Percentiles rank a stretch among this genome's conserved stretches.
Evolutionary conservation across 1,139 yeast genomes (phyloP).

Genomic region (Suhomyces bokatorum): DNA sequence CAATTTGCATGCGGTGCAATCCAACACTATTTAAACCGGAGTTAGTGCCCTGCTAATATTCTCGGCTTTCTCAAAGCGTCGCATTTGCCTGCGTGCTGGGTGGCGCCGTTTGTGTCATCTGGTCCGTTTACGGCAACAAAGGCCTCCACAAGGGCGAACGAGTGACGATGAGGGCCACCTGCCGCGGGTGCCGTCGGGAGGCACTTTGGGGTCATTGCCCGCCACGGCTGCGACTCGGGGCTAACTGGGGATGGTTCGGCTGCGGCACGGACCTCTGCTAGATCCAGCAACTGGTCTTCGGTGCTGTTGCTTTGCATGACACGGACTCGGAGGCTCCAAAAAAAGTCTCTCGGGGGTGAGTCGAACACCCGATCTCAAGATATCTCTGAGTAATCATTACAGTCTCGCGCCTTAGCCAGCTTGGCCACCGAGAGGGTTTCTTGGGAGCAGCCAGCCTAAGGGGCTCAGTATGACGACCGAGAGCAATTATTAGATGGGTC

Average conservation of each 20-base stretch:
- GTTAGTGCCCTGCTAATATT: neutral
- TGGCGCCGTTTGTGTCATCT: conserved; percentile 4
- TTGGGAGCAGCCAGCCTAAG: neutral
- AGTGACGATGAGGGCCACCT: conserved; percentile 2
- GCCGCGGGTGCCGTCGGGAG: conserved; percentile 5
- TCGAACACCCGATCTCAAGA: conserved; percentile 87
- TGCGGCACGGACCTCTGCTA: neutral
- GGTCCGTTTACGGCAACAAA: neutral
- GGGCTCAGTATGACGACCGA: neutral
- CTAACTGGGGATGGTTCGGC: neutral
- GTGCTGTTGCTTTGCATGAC: too few species aligned
- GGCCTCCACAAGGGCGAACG: neutral
- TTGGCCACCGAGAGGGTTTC: conserved; percentile 65
- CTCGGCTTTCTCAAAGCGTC: conserved; percentile 2
- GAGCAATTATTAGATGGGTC: too few species aligned
- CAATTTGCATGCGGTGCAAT: neutral
- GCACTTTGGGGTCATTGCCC: neutral
- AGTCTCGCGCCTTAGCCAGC: conserved; percentile 84
- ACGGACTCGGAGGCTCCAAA: neutral
- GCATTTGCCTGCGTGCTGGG: neutral
- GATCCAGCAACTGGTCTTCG: too few species aligned
- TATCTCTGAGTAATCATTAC: conserved; percentile 56
- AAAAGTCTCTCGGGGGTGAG: conserved; percentile 72
- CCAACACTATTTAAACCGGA: conserved; percentile 2
- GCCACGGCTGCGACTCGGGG: conserved; percentile 3